Percentiles rank a stretch among this genome's conserved stretches.
Conservation (phyloP, 2,329 filamentous ascomycete species). For the Beauveria bassiana region DNA sequence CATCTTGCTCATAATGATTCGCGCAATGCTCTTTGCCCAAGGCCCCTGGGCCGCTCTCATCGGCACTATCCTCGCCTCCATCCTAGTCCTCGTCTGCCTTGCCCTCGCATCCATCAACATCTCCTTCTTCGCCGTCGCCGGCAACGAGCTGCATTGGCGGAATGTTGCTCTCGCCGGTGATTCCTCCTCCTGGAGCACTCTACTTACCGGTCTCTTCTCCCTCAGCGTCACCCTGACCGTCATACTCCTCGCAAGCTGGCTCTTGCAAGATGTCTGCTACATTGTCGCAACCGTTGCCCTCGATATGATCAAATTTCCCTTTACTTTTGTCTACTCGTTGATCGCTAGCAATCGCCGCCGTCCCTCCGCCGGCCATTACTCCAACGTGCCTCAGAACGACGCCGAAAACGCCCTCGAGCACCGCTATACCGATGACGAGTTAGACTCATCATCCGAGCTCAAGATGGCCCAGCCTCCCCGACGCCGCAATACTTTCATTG, state of each 20-base stretch:
- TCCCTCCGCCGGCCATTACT: conserved; percentile 13
- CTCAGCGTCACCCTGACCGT: conserved; percentile 15
- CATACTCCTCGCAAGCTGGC: conserved; percentile 16
- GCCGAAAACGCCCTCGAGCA: conserved; percentile 13
- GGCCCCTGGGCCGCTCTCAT: not conserved
- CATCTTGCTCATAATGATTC: conserved; percentile 7
- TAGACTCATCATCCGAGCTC: conserved; percentile 1
- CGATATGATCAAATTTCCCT: conserved; percentile 21
- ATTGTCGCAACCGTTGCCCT: conserved; percentile 14
- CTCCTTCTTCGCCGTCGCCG: conserved; percentile 21
- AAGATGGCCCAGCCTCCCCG: not conserved
- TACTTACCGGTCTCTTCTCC: conserved; percentile 24
- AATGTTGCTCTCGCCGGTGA: conserved; percentile 26
- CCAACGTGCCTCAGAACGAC: conserved; percentile 19
- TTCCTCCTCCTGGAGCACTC: conserved; percentile 21
- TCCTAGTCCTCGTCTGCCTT: conserved; percentile 7
- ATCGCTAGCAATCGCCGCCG: not conserved
- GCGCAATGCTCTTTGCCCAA: conserved; percentile 7
- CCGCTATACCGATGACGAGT: conserved; percentile 10
- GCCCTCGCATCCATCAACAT: conserved; percentile 19
- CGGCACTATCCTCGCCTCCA: not conserved
- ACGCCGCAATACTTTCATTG: not conserved
- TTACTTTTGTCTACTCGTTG: conserved; percentile 10
- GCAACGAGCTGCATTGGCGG: conserved; percentile 28
- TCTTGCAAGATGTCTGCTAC: conserved; percentile 20